A percentile compares a stretch with the other conserved stretches of the same genome.
phyloP scores from a whole-genome alignment of 2,329 filamentous ascomycete species.

The Nemania sp. region DNA sequence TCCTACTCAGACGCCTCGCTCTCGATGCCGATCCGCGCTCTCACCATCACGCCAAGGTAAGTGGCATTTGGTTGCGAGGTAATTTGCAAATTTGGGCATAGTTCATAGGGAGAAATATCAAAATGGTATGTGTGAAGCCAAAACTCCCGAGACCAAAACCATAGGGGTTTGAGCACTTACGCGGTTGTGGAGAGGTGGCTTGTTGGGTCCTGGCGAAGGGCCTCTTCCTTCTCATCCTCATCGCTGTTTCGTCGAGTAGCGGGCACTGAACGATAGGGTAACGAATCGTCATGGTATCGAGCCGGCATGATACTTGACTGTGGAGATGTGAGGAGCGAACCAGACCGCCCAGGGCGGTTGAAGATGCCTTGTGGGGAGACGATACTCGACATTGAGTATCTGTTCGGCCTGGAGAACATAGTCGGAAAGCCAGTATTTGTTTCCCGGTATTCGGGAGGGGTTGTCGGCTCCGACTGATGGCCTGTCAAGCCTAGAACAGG shows the following conservation, averaged over 20 bases:
- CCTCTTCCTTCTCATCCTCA: slow-evolving; percentile 82
- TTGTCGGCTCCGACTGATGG: slow-evolving; percentile 92
- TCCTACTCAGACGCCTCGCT: not conserved
- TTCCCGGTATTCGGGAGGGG: slow-evolving; percentile 90
- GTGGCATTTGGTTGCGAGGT: not conserved
- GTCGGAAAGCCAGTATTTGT: slow-evolving; percentile 71
- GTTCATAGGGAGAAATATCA: not conserved
- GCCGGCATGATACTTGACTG: slow-evolving; percentile 64
- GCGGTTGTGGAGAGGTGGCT: slow-evolving; percentile 75
- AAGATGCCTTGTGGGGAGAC: slow-evolving; percentile 78
- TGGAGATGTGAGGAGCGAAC: slow-evolving; percentile 80
- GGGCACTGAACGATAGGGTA: slow-evolving; percentile 84
- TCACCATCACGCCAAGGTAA: not conserved
- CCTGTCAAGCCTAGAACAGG: slow-evolving; percentile 60
- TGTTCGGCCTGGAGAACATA: slow-evolving; percentile 80
- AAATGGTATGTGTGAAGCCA: not conserved
- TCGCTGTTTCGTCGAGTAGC: slow-evolving; percentile 89
- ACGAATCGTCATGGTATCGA: slow-evolving; percentile 64
- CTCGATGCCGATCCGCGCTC: not conserved
- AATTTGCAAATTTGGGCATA: not conserved
- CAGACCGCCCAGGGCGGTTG: slow-evolving; percentile 74
- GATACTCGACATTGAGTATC: slow-evolving; percentile 87
- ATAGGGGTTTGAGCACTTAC: slow-evolving; percentile 61
- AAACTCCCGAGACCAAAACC: not conserved
- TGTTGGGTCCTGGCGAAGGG: slow-evolving; percentile 69